Evolutionary conservation across 78 protist genomes (phyloP).

Genomic region (Polysphondylium violaceum): DNA sequence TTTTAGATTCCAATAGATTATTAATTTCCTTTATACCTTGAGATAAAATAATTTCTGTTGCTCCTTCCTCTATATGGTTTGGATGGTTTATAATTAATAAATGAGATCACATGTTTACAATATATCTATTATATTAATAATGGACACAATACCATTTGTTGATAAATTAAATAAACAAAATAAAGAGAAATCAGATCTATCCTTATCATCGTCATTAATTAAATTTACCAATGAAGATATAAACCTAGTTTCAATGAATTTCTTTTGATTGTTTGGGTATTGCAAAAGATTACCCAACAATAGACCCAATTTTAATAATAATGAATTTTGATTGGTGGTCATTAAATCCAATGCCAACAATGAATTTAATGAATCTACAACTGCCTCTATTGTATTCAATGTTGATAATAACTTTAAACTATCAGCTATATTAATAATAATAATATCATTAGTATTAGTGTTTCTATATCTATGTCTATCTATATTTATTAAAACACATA

Average conservation of each 20-base stretch:
- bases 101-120: background rate
- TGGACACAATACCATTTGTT: constrained; percentile 17
- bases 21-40: constrained; percentile 35
- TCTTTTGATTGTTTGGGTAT: constrained; percentile 22
- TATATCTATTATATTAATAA: background rate
- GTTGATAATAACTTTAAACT: constrained; percentile 17
- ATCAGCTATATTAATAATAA: constrained; percentile 19
- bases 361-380: constrained; percentile 25
- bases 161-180: constrained; percentile 62
- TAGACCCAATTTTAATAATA: constrained; percentile 34
- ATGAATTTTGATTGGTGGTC: constrained; percentile 19
- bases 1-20: constrained; percentile 10
- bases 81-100: background rate
- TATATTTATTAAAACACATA: background rate
- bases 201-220: constrained; percentile 38
- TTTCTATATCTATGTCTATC: background rate
- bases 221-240: constrained; percentile 26
- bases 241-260: constrained; percentile 31
- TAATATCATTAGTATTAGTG: no score
- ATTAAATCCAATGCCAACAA: constrained; percentile 41
- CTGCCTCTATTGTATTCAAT: constrained; percentile 9
- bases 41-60: constrained; percentile 38
- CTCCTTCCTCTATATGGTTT: constrained; percentile 33
- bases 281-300: constrained; percentile 46
- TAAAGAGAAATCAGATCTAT: constrained; percentile 62